These are phyloP conservation scores for Kwoniella sp. DNA, from an alignment of 768 basidiomycete genomes.

Conservation along the genomic window DNA sequence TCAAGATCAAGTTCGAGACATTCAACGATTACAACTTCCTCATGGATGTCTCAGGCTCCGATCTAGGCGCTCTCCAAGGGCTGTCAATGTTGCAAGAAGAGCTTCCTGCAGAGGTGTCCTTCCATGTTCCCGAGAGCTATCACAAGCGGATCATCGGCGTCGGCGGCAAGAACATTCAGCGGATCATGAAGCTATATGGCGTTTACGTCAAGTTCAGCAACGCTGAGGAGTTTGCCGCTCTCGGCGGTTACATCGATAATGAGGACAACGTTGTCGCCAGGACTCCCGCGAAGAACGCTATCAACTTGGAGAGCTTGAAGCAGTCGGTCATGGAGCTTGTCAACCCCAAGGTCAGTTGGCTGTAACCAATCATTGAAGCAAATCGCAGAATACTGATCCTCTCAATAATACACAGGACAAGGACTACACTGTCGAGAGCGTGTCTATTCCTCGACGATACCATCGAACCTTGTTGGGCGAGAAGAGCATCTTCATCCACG, in stretches of 20 bases:
- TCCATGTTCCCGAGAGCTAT: slow-evolving; percentile 96
- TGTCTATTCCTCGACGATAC: slow-evolving; percentile 90
- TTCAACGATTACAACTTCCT: slow-evolving; percentile 88
- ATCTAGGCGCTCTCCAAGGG: slow-evolving; percentile 81
- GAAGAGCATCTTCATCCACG: slow-evolving; percentile 93
- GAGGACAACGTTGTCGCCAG: slow-evolving; percentile 99
- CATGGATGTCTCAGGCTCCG: slow-evolving; percentile 84
- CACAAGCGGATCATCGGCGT: slow-evolving; percentile 99
- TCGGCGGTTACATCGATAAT: slow-evolving; percentile 94
- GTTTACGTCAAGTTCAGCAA: slow-evolving; percentile 99
- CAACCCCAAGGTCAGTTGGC: slow-evolving; percentile 74
- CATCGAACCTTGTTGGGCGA: slow-evolving; percentile 93
- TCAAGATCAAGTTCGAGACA: slow-evolving; percentile 98
- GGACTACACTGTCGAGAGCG: slow-evolving; percentile 90
- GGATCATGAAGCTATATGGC: slow-evolving; percentile 99
- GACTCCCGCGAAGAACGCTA: slow-evolving; percentile 95
- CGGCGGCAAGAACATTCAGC: slow-evolving; percentile 94
- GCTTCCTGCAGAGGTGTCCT: slow-evolving; percentile 95
- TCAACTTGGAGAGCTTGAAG: slow-evolving; percentile 91
- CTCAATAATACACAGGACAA: slow-evolving; percentile 78
- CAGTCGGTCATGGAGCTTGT: slow-evolving; percentile 97
- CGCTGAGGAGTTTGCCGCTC: slow-evolving; percentile 90
- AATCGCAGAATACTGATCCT: slow-evolving; percentile 4
- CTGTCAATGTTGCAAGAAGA: slow-evolving; percentile 91
- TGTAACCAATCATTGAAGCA: slow-evolving; percentile 5